These are phyloP conservation scores for Epichloe sp. DNA, from an alignment of 2,329 filamentous ascomycete species.

Conservation along the genomic window DNA sequence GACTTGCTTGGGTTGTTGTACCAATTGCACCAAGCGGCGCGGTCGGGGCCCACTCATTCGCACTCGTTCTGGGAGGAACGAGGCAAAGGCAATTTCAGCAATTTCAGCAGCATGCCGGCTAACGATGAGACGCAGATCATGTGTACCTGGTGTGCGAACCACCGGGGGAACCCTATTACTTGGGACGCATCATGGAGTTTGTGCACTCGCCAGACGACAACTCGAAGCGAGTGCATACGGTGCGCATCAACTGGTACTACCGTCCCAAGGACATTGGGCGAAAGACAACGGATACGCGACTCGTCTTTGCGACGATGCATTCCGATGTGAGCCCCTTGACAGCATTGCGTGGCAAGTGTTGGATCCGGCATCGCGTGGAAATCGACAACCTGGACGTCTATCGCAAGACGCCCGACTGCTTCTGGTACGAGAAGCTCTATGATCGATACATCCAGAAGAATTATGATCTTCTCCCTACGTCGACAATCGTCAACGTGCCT, in stretches of 20 bases:
- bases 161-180: slow-evolving; percentile 93
- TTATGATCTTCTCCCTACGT: slow-evolving; percentile 91
- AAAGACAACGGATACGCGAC: slow-evolving; percentile 77
- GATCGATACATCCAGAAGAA: slow-evolving; percentile 97
- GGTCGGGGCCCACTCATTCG: slow-evolving; percentile 5
- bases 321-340: slow-evolving; percentile 90
- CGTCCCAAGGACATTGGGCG: slow-evolving; percentile 90
- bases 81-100: slow-evolving; percentile 3
- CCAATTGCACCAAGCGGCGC: slow-evolving; percentile 6
- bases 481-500: slow-evolving; percentile 89
- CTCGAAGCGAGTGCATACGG: slow-evolving; percentile 62
- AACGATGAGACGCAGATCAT: slow-evolving; percentile 39
- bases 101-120: slow-evolving; percentile 4
- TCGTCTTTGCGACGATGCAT: slow-evolving; percentile 96
- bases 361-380: slow-evolving; percentile 77
- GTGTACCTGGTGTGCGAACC: slow-evolving; percentile 96
- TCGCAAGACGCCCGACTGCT: slow-evolving; percentile 71
- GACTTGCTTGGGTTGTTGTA: not conserved
- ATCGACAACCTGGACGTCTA: slow-evolving; percentile 73
- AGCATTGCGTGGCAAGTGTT: slow-evolving; percentile 84
- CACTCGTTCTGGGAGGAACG: slow-evolving; percentile 1
- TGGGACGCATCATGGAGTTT: slow-evolving; percentile 98
- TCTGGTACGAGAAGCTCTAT: slow-evolving; percentile 96
- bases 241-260: slow-evolving; percentile 98
- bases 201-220: slow-evolving; percentile 67